Evolutionary conservation across 352 stramenopile genomes (phyloP).

Genomic region (Plasmopara halstedii): DNA sequence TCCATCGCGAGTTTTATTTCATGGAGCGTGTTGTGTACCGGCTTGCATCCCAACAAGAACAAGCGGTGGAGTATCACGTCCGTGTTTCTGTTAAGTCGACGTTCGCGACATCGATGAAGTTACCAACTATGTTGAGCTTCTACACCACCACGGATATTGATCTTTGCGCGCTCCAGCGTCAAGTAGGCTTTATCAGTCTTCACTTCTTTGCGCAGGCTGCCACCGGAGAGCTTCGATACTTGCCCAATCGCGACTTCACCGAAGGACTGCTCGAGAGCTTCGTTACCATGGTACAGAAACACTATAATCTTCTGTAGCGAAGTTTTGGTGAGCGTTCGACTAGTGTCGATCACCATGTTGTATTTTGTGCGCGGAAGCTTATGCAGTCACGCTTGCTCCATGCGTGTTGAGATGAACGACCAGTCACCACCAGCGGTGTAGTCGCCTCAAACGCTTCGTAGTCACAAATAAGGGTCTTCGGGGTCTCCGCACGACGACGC

Average conservation of each 20-base stretch:
- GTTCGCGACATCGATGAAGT: background rate
- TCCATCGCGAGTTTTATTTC: background rate
- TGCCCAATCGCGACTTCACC: background rate
- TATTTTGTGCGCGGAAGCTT: background rate
- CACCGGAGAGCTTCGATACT: background rate
- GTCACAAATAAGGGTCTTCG: too few species aligned
- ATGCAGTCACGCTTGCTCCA: background rate
- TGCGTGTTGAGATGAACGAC: background rate
- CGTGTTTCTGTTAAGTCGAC: background rate
- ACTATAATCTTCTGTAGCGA: background rate
- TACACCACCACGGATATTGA: background rate
- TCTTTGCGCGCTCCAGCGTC: background rate
- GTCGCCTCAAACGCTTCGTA: background rate
- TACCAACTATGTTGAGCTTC: background rate
- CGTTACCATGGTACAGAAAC: background rate
- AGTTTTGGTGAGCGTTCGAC: background rate
- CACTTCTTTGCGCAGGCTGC: background rate
- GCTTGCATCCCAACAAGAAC: background rate
- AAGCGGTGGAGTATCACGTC: background rate
- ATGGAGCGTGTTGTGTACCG: background rate
- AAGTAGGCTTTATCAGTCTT: background rate
- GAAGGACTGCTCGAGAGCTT: background rate
- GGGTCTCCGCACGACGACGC: background rate
- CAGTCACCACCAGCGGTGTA: background rate
- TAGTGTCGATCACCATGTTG: background rate